Percentiles rank a stretch among this genome's conserved stretches.
Conservation (phyloP, 1,284 basidiomycete species). For the Ganoderma lingzhi region DNA sequence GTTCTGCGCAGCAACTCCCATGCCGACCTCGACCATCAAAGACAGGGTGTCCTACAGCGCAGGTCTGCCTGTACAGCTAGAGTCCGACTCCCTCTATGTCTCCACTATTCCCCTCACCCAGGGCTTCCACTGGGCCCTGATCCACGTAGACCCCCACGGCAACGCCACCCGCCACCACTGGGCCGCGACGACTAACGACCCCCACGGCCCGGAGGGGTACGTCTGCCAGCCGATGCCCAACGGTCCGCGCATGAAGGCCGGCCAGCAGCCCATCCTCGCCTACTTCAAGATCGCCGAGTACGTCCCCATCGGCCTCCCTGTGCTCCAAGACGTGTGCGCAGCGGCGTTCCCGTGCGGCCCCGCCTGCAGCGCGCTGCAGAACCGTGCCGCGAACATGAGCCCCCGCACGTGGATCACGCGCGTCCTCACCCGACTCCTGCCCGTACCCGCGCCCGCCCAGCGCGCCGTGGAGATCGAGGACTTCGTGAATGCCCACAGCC, state of each 20-base stretch:
- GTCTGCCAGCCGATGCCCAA: constrained; percentile 30
- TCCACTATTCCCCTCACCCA: constrained; percentile 31
- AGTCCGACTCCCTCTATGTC: constrained; percentile 26
- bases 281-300: constrained; percentile 34
- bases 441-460: constrained; percentile 6
- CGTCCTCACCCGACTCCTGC: constrained; percentile 27
- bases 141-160: constrained; percentile 32
- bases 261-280: constrained; percentile 29
- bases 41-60: constrained; percentile 17
- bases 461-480: constrained; percentile 30
- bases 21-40: constrained; percentile 21
- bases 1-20: neutral
- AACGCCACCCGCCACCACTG: constrained; percentile 35
- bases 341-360: constrained; percentile 24
- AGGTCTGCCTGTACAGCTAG: constrained; percentile 17
- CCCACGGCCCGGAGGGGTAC: constrained; percentile 31
- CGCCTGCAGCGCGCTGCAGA: constrained; percentile 29
- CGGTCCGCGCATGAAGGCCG: constrained; percentile 25
- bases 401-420: constrained; percentile 34
- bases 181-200: constrained; percentile 31
- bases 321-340: constrained; percentile 24
- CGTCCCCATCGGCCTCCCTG: constrained; percentile 20
- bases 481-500: constrained; percentile 28
- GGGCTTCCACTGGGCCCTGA: constrained; percentile 35
- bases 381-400: constrained; percentile 30